These are phyloP conservation scores for Termitomyces titanicus DNA, from an alignment of 768 basidiomycete genomes.

Conservation along the genomic window DNA sequence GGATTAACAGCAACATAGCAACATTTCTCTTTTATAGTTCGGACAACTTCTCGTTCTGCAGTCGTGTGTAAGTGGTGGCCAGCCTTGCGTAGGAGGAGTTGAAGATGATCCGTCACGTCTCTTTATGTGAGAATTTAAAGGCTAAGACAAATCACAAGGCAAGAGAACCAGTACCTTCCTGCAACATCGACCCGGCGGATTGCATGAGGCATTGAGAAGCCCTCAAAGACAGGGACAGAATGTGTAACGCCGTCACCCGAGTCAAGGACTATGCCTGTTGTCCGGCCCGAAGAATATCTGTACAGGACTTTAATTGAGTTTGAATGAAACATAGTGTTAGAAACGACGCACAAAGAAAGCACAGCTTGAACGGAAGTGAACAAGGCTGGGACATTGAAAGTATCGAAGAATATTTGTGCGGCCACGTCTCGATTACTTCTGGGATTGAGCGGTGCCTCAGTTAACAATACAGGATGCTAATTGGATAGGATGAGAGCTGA, in stretches of 20 bases:
- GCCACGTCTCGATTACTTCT: conserved; percentile 94
- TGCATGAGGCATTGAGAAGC: conserved; percentile 98
- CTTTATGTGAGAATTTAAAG: conserved; percentile 39
- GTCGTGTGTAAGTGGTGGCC: conserved; percentile 96
- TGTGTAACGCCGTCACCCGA: conserved; percentile 99
- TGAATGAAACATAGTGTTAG: not conserved
- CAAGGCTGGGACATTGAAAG: conserved; percentile 97
- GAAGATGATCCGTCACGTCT: conserved; percentile 96
- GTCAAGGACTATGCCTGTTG: conserved; percentile 98
- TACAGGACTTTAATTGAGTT: conserved; percentile 10
- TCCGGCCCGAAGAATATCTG: conserved; percentile 97
- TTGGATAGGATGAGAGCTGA: conserved; percentile 13
- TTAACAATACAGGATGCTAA: conserved; percentile 95
- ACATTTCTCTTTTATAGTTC: conserved; percentile 97
- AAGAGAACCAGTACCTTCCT: conserved; percentile 65
- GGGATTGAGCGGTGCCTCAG: conserved; percentile 97
- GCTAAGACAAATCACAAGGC: not conserved
- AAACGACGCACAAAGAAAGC: conserved; percentile 73
- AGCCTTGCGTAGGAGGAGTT: conserved; percentile 88
- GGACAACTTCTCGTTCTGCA: conserved; percentile 94
- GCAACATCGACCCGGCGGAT: conserved; percentile 95
- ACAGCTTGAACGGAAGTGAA: conserved; percentile 98
- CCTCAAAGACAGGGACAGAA: conserved; percentile 97
- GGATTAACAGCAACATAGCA: conserved; percentile 95
- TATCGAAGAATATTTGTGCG: conserved; percentile 99